A percentile compares a stretch with the other conserved stretches of the same genome.
phyloP scores from a whole-genome alignment of 1,284 basidiomycete genomes.

The Veloporphyrellus conicus region DNA sequence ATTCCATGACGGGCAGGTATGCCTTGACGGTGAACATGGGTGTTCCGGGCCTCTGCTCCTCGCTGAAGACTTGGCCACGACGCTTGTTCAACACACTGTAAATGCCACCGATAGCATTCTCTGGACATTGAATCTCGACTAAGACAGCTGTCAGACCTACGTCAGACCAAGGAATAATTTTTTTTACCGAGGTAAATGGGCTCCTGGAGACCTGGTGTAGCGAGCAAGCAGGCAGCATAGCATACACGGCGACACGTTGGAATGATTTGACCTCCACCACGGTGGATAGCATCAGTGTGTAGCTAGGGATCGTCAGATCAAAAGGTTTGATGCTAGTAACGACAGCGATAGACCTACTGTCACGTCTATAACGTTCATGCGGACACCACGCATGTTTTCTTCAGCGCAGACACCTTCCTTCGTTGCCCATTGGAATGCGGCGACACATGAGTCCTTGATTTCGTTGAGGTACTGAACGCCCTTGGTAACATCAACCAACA shows the following conservation, averaged over 20 bases:
- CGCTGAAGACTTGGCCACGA: conserved; percentile 97
- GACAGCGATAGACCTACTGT: conserved; percentile 53
- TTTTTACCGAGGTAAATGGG: conserved; percentile 87
- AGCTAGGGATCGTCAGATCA: conserved; percentile 48
- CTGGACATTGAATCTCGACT: conserved; percentile 98
- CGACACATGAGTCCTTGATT: conserved; percentile 99
- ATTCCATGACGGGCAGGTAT: conserved; percentile 94
- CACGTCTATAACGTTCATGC: conserved; percentile 95
- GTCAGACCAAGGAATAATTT: neutral
- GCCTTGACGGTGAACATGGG: conserved; percentile 99
- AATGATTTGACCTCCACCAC: conserved; percentile 98
- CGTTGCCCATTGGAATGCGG: conserved; percentile 99
- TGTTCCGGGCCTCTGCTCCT: conserved; percentile 96
- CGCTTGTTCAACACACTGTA: conserved; percentile 95
- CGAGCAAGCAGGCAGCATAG: conserved; percentile 93
- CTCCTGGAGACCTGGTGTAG: conserved; percentile 90
- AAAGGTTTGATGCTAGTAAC: neutral
- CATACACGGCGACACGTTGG: conserved; percentile 94
- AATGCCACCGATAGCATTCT: conserved; percentile 97
- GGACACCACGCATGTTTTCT: conserved; percentile 98
- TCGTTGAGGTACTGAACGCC: conserved; percentile 97
- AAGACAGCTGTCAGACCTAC: conserved; percentile 14
- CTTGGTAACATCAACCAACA: conserved; percentile 98
- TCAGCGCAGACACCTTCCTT: conserved; percentile 97
- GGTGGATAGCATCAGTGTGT: conserved; percentile 98